These are phyloP conservation scores for Brassica juncea DNA, from an alignment of 345 rosid species.

Conservation along the genomic window DNA sequence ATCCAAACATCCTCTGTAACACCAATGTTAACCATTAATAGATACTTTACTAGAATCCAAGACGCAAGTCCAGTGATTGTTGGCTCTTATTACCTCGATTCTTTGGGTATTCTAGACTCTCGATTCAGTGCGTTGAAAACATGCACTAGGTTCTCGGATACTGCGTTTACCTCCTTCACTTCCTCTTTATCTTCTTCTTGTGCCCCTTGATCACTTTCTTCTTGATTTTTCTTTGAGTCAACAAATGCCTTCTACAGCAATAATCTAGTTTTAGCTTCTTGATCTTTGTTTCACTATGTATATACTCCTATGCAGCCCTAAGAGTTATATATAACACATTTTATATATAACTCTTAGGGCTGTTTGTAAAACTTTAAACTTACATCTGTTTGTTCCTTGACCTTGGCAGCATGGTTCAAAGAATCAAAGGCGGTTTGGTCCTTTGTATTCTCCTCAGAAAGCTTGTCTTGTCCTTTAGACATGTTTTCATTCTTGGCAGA, in stretches of 20 bases:
- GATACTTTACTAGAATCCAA: neutral
- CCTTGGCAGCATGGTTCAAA: neutral
- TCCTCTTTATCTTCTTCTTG: constrained; percentile 18
- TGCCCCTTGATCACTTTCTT: neutral
- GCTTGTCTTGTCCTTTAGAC: constrained; percentile 4
- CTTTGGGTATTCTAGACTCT: constrained; percentile 3
- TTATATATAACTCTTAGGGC: neutral
- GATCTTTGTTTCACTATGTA: neutral
- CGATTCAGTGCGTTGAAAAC: constrained; percentile 5
- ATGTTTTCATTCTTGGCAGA: neutral
- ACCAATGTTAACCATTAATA: constrained; percentile 2
- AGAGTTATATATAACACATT: neutral
- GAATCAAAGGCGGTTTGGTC: constrained; percentile 19
- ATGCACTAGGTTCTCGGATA: constrained; percentile 1
- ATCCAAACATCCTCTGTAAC: constrained; percentile 27
- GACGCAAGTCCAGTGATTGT: neutral
- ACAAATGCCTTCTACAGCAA: neutral
- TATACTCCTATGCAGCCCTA: neutral
- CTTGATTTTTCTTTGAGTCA: neutral
- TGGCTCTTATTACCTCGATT: constrained; percentile 27
- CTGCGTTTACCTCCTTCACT: constrained; percentile 12
- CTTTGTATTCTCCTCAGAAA: neutral
- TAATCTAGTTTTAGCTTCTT: constrained; percentile 4
- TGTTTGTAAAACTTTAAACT: constrained; percentile 8
- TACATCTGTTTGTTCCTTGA: constrained; percentile 26